phyloP scores from a whole-genome alignment of 2,329 filamentous ascomycete genomes.

The Aquanectria penicillioides region DNA sequence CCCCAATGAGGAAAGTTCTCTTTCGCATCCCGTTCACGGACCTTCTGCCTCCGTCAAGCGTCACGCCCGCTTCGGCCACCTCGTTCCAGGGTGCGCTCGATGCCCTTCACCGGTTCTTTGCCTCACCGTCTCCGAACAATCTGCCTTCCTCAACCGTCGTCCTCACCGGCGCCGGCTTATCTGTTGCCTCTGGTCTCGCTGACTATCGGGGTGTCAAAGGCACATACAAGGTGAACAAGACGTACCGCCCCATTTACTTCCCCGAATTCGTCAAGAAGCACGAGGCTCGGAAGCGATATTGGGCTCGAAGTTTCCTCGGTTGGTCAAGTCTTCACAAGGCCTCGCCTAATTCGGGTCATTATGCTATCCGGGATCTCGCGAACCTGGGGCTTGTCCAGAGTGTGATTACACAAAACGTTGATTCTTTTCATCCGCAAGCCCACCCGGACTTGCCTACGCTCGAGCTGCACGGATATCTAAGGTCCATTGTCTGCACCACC shows the following conservation, averaged over 20 bases:
- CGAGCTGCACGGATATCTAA: constrained; percentile 91
- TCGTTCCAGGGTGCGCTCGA: constrained; percentile 78
- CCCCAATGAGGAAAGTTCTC: constrained; percentile 72
- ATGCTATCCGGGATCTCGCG: constrained; percentile 78
- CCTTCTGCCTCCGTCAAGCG: constrained; percentile 77
- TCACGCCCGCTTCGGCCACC: constrained; percentile 77
- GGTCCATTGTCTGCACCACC: constrained; percentile 81
- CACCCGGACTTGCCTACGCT: constrained; percentile 80
- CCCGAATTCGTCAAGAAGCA: constrained; percentile 87
- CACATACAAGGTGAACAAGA: constrained; percentile 91
- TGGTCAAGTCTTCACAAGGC: constrained; percentile 86
- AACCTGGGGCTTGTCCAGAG: constrained; percentile 76
- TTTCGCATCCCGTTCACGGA: constrained; percentile 93
- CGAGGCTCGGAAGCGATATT: constrained; percentile 90
- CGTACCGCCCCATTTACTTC: constrained; percentile 91
- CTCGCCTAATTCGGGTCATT: constrained; percentile 82
- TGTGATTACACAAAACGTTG: constrained; percentile 96
- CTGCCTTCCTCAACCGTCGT: constrained; percentile 60
- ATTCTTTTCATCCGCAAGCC: constrained; percentile 86
- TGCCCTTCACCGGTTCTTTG: constrained; percentile 81
- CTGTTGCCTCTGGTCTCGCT: constrained; percentile 89
- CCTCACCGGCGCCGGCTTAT: constrained; percentile 87
- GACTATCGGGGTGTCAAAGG: constrained; percentile 92
- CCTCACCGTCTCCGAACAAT: constrained; percentile 62
- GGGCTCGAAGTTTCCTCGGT: constrained; percentile 93